These are phyloP conservation scores for Dryadomyces quercus-mongolicae DNA, from an alignment of 2,329 filamentous ascomycete genomes.

Conservation along the genomic window DNA sequence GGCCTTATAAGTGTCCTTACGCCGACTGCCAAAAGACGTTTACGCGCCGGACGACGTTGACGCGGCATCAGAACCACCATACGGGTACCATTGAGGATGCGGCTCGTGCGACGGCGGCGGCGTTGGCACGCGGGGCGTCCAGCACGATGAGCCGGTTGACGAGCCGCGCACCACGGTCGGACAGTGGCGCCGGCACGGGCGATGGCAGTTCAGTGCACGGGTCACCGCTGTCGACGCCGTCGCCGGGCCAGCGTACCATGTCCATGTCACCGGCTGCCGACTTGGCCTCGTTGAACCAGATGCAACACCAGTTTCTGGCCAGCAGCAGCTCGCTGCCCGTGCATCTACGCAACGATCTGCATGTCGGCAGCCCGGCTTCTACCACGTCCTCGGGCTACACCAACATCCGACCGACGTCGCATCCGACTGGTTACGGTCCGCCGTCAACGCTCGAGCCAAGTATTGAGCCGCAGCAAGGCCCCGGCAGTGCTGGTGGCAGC, in stretches of 20 bases:
- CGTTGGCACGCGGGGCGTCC: slow-evolving; percentile 46
- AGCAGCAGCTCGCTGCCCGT: slow-evolving; percentile 66
- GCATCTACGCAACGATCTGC: slow-evolving; percentile 67
- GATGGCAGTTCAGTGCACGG: slow-evolving; percentile 54
- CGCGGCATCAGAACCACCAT: slow-evolving; percentile 90
- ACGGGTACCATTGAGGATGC: slow-evolving; percentile 92
- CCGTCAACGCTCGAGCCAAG: slow-evolving; percentile 78
- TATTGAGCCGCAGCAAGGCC: slow-evolving; percentile 60
- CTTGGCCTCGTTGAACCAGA: slow-evolving; percentile 54
- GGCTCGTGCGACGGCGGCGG: slow-evolving; percentile 76
- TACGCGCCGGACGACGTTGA: slow-evolving; percentile 87
- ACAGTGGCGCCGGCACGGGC: slow-evolving; percentile 29
- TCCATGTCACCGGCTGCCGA: slow-evolving; percentile 73
- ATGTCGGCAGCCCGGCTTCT: slow-evolving; percentile 57
- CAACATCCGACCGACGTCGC: slow-evolving; percentile 63
- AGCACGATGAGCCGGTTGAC: slow-evolving; percentile 21
- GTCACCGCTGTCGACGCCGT: slow-evolving; percentile 69
- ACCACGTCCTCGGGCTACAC: slow-evolving; percentile 50
- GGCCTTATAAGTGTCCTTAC: slow-evolving; percentile 95
- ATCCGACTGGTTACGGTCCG: slow-evolving; percentile 72
- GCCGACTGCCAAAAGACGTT: slow-evolving; percentile 98
- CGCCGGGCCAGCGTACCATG: slow-evolving; percentile 64
- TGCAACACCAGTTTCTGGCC: slow-evolving; percentile 65
- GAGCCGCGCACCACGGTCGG: slow-evolving; percentile 46
- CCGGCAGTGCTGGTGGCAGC: slow-evolving; percentile 64